These are phyloP conservation scores for Colletotrichum sp. DNA, from an alignment of 2,329 filamentous ascomycete species.

Conservation along the genomic window DNA sequence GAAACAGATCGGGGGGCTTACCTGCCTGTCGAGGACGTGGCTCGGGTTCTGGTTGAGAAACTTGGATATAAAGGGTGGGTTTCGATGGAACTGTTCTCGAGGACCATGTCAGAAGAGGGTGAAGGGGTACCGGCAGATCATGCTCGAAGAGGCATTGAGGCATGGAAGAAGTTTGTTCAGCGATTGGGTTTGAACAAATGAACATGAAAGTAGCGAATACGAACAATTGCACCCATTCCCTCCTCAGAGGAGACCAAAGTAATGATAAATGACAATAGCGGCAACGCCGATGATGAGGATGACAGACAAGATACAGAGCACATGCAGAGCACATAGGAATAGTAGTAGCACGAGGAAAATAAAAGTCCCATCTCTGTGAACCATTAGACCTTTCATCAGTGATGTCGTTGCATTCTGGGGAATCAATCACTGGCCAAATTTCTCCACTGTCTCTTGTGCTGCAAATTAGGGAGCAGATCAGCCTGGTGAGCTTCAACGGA, in stretches of 20 bases:
- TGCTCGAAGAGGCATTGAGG: conserved; percentile 52
- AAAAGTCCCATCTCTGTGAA: not conserved
- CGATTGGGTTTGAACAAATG: not conserved
- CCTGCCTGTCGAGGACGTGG: conserved; percentile 58
- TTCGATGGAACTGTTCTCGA: conserved; percentile 63
- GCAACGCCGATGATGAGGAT: not conserved
- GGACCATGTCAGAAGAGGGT: conserved; percentile 49
- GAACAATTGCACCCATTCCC: not conserved
- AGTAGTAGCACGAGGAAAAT: not conserved
- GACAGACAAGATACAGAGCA: not conserved
- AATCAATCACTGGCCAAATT: not conserved
- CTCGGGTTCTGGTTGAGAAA: not conserved
- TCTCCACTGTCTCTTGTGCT: not conserved
- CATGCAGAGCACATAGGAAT: not conserved
- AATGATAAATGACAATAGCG: too few relatives aligned
- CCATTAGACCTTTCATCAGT: not conserved
- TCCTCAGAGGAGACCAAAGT: not conserved
- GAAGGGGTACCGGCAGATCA: conserved; percentile 51
- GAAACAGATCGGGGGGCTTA: conserved; percentile 60
- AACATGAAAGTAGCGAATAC: not conserved
- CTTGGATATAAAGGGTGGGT: conserved; percentile 30
- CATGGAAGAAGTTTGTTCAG: conserved; percentile 47
- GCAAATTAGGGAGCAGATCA: not conserved
- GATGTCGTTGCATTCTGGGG: not conserved
- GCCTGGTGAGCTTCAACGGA: rapidly evolving